Conservation (phyloP, 75 land plant genomes). For the Chamaecyparis obtusa region DNA sequence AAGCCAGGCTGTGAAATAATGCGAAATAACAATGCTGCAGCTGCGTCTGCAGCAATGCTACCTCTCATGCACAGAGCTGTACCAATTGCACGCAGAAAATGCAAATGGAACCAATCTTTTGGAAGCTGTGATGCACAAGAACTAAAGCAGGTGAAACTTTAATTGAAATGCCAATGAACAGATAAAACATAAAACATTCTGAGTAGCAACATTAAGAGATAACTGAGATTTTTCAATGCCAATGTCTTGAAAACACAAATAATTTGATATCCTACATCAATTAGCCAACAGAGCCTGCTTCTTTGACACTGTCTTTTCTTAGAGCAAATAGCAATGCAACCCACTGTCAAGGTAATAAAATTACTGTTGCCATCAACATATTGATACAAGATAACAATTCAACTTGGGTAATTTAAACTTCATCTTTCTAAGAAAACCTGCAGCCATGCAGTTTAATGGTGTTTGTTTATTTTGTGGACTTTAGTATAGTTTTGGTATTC, state of each 20-base stretch:
- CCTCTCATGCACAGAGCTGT: conserved; percentile 90
- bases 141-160: background rate
- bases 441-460: background rate
- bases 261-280: background rate
- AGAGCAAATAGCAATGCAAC: background rate
- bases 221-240: background rate
- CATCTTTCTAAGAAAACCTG: background rate
- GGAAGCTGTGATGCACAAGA: conserved; percentile 56
- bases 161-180: background rate
- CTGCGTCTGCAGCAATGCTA: conserved; percentile 94
- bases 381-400: background rate
- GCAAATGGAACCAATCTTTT: conserved; percentile 88
- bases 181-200: background rate
- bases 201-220: background rate
- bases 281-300: background rate
- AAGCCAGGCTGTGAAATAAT: conserved; percentile 87
- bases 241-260: background rate
- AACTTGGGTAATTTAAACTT: background rate
- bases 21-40: conserved; percentile 91
- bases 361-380: background rate
- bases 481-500: background rate
- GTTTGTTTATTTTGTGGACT: background rate
- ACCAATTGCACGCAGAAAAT: conserved; percentile 87
- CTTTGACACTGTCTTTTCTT: background rate
- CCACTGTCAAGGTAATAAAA: background rate